Conservation (phyloP, 2,329 filamentous ascomycete genomes). For the Colletotrichum karsti region DNA sequence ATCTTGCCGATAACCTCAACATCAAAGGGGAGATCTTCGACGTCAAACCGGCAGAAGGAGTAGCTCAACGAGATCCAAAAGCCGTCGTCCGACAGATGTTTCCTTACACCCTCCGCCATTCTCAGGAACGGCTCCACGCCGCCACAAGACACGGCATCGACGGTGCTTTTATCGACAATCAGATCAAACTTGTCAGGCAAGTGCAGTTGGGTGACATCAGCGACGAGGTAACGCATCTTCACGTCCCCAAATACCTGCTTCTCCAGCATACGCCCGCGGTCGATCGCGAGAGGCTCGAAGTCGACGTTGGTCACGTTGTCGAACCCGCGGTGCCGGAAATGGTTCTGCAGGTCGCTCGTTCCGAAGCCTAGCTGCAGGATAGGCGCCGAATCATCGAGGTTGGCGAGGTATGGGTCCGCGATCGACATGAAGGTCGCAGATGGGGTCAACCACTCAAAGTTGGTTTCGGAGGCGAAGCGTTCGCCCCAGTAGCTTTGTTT, state of each 20-base stretch:
- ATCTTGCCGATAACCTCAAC: slow-evolving; percentile 52
- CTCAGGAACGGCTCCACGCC: slow-evolving; percentile 44
- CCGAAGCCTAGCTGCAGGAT: slow-evolving; percentile 59
- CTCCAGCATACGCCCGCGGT: slow-evolving; percentile 52
- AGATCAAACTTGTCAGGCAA: slow-evolving; percentile 45
- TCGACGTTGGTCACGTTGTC: slow-evolving; percentile 56
- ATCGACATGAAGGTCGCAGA: slow-evolving; percentile 51
- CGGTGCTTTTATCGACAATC: slow-evolving; percentile 59
- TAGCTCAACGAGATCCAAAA: slow-evolving; percentile 59
- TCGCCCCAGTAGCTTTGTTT: slow-evolving; percentile 59
- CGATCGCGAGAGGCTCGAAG: slow-evolving; percentile 57
- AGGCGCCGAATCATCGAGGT: slow-evolving; percentile 34
- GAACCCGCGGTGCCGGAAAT: slow-evolving; percentile 52
- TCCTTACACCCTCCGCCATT: slow-evolving; percentile 48
- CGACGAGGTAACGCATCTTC: slow-evolving; percentile 50
- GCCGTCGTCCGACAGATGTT: slow-evolving; percentile 43
- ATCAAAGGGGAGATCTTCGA: slow-evolving; percentile 47
- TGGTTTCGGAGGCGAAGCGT: slow-evolving; percentile 52
- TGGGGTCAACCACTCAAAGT: slow-evolving; percentile 57
- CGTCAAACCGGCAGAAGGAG: slow-evolving; percentile 50
- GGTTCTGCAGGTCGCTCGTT: slow-evolving; percentile 58
- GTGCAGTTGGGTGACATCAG: slow-evolving; percentile 51
- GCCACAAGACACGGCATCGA: slow-evolving; percentile 56
- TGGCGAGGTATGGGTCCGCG: slow-evolving; percentile 46
- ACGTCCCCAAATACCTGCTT: slow-evolving; percentile 51